These are phyloP conservation scores for Tuber indicum DNA, from an alignment of 495 filamentous ascomycete genomes.

Conservation along the genomic window DNA sequence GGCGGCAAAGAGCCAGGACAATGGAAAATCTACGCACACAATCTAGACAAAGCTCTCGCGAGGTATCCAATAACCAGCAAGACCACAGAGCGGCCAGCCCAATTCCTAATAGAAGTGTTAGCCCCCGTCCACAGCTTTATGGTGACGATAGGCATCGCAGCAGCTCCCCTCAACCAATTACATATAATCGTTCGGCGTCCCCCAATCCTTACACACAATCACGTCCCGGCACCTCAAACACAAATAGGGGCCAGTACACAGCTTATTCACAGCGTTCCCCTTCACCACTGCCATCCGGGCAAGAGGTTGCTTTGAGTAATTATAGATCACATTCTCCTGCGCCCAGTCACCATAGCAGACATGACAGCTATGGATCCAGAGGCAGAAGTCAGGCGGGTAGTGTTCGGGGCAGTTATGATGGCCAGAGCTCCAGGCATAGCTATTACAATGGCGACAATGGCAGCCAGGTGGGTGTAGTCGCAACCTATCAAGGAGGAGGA, in stretches of 20 bases:
- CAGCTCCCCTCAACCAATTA: slow-evolving; percentile 34
- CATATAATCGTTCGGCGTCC: slow-evolving; percentile 35
- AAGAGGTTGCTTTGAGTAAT: slow-evolving; percentile 36
- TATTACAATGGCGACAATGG: slow-evolving; percentile 36
- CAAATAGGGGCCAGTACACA: slow-evolving; percentile 33
- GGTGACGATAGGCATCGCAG: slow-evolving; percentile 37
- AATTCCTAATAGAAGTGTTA: slow-evolving; percentile 52
- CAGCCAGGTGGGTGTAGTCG: slow-evolving; percentile 31
- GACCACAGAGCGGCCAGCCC: slow-evolving; percentile 42
- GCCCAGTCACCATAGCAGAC: slow-evolving; percentile 37
- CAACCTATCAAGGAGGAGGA: slow-evolving; percentile 25
- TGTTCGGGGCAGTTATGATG: slow-evolving; percentile 33
- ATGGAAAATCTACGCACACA: slow-evolving; percentile 36
- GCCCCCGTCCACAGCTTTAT: slow-evolving; percentile 49
- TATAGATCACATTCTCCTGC: slow-evolving; percentile 37
- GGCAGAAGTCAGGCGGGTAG: slow-evolving; percentile 41
- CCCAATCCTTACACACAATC: slow-evolving; percentile 41
- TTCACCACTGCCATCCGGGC: slow-evolving; percentile 37
- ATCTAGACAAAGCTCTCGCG: slow-evolving; percentile 36
- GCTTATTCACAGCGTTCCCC: slow-evolving; percentile 38
- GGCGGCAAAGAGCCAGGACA: slow-evolving; percentile 39
- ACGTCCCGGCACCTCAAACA: slow-evolving; percentile 38
- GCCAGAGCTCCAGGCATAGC: slow-evolving; percentile 34
- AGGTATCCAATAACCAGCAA: slow-evolving; percentile 45
- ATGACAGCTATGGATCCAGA: slow-evolving; percentile 54